Evolutionary conservation across 257 asterid genomes (phyloP), one percentile per base, ranked within the genome.

Genomic region (Nicotiana paniculata): DNA sequence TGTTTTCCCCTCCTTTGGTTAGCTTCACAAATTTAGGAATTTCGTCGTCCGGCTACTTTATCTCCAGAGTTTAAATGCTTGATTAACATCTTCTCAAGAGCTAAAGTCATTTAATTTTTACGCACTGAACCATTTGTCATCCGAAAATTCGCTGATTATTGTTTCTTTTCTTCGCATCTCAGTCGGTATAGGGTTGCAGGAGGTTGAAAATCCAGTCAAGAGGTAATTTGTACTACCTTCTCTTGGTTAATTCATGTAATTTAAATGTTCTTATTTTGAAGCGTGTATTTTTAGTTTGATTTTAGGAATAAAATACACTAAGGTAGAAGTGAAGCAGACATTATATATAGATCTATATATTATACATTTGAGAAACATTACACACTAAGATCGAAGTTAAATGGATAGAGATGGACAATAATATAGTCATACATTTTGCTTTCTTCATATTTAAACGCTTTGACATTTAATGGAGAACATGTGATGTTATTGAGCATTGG

Each of bases 401-500:
- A 2, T 35, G 77, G 77, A 68, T 37, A 35, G 1, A 68, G 32
- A 35, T 37, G 54, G 51, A 68, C 55, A 68, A 68, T n/a, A 35
- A 32, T 32, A 0, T 16, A 35, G 18, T 70, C 77, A 11, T 70
- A n/a, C 18, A 70, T 70, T 70, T 43, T 74, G 39, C 79, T 24
- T 74, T 3, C 24, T 75, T 48, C 26, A 51, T 48, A 75, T 51
- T 24, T 15, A 3, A 32, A 26, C 51, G 26, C 77, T 48, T 74
- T 74, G 26, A 12, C 63, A 48, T 48, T 75, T 15, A 51, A 1
- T 10, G 37, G 46, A 8, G 1, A 75, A 75, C 1, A 15, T 75
- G 80, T 74, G 63, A 75, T 75, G 46, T 75, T 75, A 74, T 74
- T 26, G 43, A 48, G 79, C 63, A 26, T 48, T 43, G 62, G 43